Evolutionary conservation across 345 rosid genomes (phyloP).

Genomic region (Populus pruinosa): DNA sequence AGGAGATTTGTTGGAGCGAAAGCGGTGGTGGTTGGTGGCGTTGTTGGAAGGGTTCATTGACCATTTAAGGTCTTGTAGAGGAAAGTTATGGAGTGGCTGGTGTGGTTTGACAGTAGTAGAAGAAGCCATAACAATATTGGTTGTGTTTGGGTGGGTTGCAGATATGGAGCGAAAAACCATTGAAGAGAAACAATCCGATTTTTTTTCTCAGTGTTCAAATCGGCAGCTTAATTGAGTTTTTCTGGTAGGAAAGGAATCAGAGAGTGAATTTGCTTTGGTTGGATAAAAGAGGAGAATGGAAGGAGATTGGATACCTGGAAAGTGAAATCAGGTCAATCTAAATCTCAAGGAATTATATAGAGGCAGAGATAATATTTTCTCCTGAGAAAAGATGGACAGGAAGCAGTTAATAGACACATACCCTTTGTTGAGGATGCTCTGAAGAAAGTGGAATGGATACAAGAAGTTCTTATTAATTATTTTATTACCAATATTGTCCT

Average conservation of each 20-base stretch:
- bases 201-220: background rate
- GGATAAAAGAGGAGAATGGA: too few species aligned
- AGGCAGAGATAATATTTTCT: background rate
- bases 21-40: slow-evolving; percentile 24
- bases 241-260: background rate
- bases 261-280: too few species aligned
- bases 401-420: background rate
- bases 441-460: background rate
- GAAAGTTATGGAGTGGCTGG: slow-evolving; percentile 66
- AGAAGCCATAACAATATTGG: slow-evolving; percentile 27
- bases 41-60: slow-evolving; percentile 37
- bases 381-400: background rate
- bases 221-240: background rate
- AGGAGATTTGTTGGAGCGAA: slow-evolving; percentile 29
- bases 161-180: background rate
- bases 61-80: slow-evolving; percentile 61
- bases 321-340: too few species aligned
- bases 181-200: background rate
- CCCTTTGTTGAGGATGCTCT: background rate
- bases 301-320: too few species aligned
- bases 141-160: background rate
- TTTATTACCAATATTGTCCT: background rate
- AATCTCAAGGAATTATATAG: too few species aligned
- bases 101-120: slow-evolving; percentile 39
- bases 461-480: background rate